Evolutionary conservation across 169 alveolate genomes (phyloP).

Genomic region (Cryptosporidium tyzzeri): DNA sequence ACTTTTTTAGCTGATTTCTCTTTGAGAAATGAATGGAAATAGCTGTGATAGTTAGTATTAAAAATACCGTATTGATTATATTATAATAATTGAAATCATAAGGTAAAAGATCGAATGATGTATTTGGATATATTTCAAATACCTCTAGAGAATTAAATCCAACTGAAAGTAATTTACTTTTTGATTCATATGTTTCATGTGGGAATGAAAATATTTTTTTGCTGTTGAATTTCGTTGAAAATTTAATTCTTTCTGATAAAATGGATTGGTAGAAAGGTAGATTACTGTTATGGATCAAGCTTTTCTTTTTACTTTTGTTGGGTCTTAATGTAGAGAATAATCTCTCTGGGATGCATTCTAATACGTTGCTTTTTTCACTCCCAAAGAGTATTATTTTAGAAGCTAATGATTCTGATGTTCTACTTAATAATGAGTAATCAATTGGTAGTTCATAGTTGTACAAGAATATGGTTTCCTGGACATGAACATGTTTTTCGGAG

Average conservation of each 20-base stretch:
- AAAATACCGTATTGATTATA: conserved; percentile 8
- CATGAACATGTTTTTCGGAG: conserved; percentile 21
- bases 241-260: conserved; percentile 3
- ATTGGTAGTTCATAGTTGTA: conserved; percentile 53
- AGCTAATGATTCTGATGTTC: conserved; percentile 40
- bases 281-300: background rate
- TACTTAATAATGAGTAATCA: conserved; percentile 14
- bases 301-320: background rate
- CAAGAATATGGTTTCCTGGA: conserved; percentile 19
- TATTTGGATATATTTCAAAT: conserved; percentile 23
- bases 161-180: conserved; percentile 9
- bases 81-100: conserved; percentile 21
- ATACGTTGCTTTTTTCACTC: conserved; percentile 3
- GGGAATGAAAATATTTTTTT: conserved; percentile 22
- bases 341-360: conserved; percentile 52
- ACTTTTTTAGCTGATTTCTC: conserved; percentile 14
- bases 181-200: conserved; percentile 34
- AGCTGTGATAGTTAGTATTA: conserved; percentile 8
- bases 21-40: conserved; percentile 1
- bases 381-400: conserved; percentile 50
- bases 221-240: conserved; percentile 23
- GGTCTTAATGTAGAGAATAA: conserved; percentile 36
- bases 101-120: conserved; percentile 37
- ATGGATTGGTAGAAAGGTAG: conserved; percentile 21
- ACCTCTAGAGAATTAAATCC: conserved; percentile 21